These are phyloP conservation scores for Diplodia intermedia DNA, from an alignment of 2,329 filamentous ascomycete species.

Conservation along the genomic window DNA sequence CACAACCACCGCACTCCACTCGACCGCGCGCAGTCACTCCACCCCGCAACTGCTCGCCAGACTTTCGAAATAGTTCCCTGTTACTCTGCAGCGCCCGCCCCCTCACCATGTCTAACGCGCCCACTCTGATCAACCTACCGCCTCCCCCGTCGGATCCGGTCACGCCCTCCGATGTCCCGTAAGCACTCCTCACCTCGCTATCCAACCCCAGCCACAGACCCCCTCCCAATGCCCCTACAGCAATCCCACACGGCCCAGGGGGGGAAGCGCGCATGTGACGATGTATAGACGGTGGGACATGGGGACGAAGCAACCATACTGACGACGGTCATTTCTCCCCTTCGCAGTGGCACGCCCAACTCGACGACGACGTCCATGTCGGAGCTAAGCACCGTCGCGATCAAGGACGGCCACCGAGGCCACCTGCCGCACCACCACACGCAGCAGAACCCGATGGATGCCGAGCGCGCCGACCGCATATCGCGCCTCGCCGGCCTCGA, in stretches of 20 bases:
- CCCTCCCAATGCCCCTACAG: slow-evolving; percentile 9
- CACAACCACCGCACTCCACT: slow-evolving; percentile 7
- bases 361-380: slow-evolving; percentile 92
- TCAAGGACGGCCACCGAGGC: slow-evolving; percentile 94
- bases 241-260: slow-evolving; percentile 31
- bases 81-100: slow-evolving; percentile 3
- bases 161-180: slow-evolving; percentile 91
- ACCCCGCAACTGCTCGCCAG: slow-evolving; percentile 14
- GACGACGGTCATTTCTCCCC: slow-evolving; percentile 32
- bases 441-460: slow-evolving; percentile 75
- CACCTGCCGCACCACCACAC: slow-evolving; percentile 67
- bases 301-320: slow-evolving; percentile 12
- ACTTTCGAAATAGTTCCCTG: not conserved
- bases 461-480: slow-evolving; percentile 92
- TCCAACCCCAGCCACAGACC: not conserved
- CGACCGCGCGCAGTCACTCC: slow-evolving; percentile 16
- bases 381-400: slow-evolving; percentile 88
- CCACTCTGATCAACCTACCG: slow-evolving; percentile 83
- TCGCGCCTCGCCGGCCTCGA: slow-evolving; percentile 93
- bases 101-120: slow-evolving; percentile 52
- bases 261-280: slow-evolving; percentile 33
- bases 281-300: not conserved
- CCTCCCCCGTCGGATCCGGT: slow-evolving; percentile 81
- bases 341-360: slow-evolving; percentile 84
- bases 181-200: slow-evolving; percentile 48